Percentiles rank a stretch among this genome's conserved stretches.
Evolutionary conservation across 106 monocot genomes (phyloP).

Genomic region (Platanthera zijinensis): DNA sequence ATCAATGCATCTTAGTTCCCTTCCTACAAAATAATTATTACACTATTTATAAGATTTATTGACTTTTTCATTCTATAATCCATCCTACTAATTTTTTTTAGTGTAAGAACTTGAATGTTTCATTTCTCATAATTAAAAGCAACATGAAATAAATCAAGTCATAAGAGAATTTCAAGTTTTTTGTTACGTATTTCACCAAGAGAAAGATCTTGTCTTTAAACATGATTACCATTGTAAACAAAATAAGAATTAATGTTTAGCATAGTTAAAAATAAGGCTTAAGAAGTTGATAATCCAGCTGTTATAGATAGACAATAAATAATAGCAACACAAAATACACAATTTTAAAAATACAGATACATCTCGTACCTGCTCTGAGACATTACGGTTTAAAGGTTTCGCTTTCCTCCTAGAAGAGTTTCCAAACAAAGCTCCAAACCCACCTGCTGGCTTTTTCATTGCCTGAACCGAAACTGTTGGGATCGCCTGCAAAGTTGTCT

Average conservation of each 20-base stretch:
- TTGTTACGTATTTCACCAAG: too few relatives aligned
- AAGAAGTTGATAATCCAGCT: neutral
- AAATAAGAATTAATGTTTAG: neutral
- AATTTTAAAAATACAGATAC: neutral
- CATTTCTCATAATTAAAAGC: too few relatives aligned
- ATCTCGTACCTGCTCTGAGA: slow-evolving; percentile 29
- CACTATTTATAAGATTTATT: too few relatives aligned
- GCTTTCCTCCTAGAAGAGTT: slow-evolving; percentile 39
- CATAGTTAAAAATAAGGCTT: neutral
- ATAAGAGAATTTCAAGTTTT: too few relatives aligned
- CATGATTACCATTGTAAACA: too few relatives aligned
- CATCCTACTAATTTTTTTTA: too few relatives aligned
- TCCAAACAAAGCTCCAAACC: slow-evolving; percentile 69
- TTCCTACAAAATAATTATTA: too few relatives aligned
- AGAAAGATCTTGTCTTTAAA: too few relatives aligned
- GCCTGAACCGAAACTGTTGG: slow-evolving; percentile 38
- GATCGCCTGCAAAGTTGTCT: slow-evolving; percentile 25
- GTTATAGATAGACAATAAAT: neutral
- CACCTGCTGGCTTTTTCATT: slow-evolving; percentile 40
- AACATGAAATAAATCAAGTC: too few relatives aligned
- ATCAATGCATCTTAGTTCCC: too few relatives aligned
- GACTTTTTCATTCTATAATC: too few relatives aligned
- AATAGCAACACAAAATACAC: neutral
- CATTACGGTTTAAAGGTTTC: slow-evolving; percentile 11
- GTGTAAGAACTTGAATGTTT: too few relatives aligned